phyloP scores from a whole-genome alignment of 306 rosid species.

The peach (Prunus persica) region Prunus_persica_NCBIv2 NC_034016.1:10973001-10973500 shows the following conservation, averaged over 20 bases:
- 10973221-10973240: constrained; percentile 37
- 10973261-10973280: constrained; percentile 10
- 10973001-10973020: constrained; percentile 82
- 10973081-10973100: constrained; percentile 95
- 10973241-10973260: neutral
- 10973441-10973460: constrained; percentile 59
- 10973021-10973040: constrained; percentile 98
- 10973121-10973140: constrained; percentile 94
- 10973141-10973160: constrained; percentile 61
- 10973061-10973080: constrained; percentile 79
- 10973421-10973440: constrained; percentile 63
- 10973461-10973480: constrained; percentile 62
- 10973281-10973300: constrained; percentile 26
- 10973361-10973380: constrained; percentile 57
- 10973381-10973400: constrained; percentile 37
- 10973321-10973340: constrained; percentile 57
- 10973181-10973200: constrained; percentile 67
- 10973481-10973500: constrained; percentile 79
- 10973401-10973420: constrained; percentile 47
- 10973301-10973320: constrained; percentile 30
- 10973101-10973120: constrained; percentile 88
- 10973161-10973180: constrained; percentile 20
- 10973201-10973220: constrained; percentile 35
- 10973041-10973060: constrained; percentile 84
- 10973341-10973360: constrained; percentile 85